phyloP scores from a whole-genome alignment of 805 yeast genomes.

The Groenewaldozyma tartarivorans region DNA sequence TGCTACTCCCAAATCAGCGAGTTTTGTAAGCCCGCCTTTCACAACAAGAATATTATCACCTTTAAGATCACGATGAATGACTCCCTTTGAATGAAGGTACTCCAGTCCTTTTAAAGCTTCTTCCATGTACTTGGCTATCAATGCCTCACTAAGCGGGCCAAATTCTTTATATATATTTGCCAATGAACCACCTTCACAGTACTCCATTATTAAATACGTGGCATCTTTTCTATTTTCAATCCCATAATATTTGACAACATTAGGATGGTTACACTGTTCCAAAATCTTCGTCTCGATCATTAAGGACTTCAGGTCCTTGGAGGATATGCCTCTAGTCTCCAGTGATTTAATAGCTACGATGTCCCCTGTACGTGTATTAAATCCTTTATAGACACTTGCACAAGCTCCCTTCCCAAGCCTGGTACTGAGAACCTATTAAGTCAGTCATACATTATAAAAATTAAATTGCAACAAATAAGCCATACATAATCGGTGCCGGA shows the following conservation, averaged over 20 bases:
- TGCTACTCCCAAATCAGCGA: slow-evolving; percentile 76
- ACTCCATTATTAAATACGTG: slow-evolving; percentile 56
- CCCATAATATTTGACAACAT: slow-evolving; percentile 61
- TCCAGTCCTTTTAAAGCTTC: slow-evolving; percentile 53
- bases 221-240: slow-evolving; percentile 46
- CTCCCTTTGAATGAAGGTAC: slow-evolving; percentile 62
- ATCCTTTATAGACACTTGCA: slow-evolving; percentile 75
- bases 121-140: slow-evolving; percentile 39
- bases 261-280: slow-evolving; percentile 51
- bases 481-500: background rate
- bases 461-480: background rate
- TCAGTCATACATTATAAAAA: too few species aligned
- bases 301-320: slow-evolving; percentile 29
- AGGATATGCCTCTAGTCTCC: slow-evolving; percentile 34
- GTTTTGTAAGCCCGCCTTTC: slow-evolving; percentile 52
- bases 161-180: slow-evolving; percentile 43
- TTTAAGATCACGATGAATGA: slow-evolving; percentile 69
- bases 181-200: slow-evolving; percentile 56
- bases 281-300: slow-evolving; percentile 64
- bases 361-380: slow-evolving; percentile 54
- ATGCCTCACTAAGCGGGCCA: slow-evolving; percentile 46
- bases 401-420: slow-evolving; percentile 85
- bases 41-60: slow-evolving; percentile 64
- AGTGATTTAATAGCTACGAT: slow-evolving; percentile 77
- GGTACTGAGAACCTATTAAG: slow-evolving; percentile 34